phyloP scores from a whole-genome alignment of 306 rosid genomes.

The Carpinus viminea region DNA sequence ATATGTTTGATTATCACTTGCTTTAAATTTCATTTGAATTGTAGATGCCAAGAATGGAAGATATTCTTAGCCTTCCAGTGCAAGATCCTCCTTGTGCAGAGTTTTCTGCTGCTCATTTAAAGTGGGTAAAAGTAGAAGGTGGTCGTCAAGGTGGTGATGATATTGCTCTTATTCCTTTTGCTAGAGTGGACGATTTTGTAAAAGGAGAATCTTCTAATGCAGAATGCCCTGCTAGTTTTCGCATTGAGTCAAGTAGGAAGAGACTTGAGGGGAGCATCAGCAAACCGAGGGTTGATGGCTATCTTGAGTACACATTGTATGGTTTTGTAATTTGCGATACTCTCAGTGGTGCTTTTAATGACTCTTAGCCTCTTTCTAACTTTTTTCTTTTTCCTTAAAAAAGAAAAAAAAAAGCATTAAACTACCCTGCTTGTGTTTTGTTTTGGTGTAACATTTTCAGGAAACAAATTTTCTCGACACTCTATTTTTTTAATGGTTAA shows the following conservation, averaged over 20 bases:
- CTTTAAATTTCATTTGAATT: slow-evolving; percentile 11
- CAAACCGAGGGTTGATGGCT: slow-evolving; percentile 85
- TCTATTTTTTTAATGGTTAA: neutral
- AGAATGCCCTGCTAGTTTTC: slow-evolving; percentile 71
- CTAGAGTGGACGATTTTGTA: slow-evolving; percentile 76
- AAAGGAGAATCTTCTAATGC: slow-evolving; percentile 76
- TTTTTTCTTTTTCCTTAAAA: neutral
- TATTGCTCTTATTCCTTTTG: slow-evolving; percentile 69
- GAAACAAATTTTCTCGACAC: neutral
- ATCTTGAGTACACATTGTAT: slow-evolving; percentile 75
- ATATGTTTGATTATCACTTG: neutral
- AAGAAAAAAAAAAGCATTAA: neutral
- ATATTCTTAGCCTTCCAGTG: slow-evolving; percentile 73
- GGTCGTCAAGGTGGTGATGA: slow-evolving; percentile 87
- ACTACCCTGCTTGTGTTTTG: neutral
- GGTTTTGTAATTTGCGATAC: slow-evolving; percentile 16
- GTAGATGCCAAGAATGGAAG: slow-evolving; percentile 83
- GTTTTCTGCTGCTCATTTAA: slow-evolving; percentile 63
- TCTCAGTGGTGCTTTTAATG: neutral
- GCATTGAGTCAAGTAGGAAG: slow-evolving; percentile 71
- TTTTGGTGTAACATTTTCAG: neutral
- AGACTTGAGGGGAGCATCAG: slow-evolving; percentile 58
- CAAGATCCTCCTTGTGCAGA: slow-evolving; percentile 65
- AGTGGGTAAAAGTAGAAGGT: slow-evolving; percentile 73
- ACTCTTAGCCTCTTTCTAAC: neutral